phyloP scores from a whole-genome alignment of 225 moss, liverwort and hornwort species.

The Neckera pumila region DNA sequence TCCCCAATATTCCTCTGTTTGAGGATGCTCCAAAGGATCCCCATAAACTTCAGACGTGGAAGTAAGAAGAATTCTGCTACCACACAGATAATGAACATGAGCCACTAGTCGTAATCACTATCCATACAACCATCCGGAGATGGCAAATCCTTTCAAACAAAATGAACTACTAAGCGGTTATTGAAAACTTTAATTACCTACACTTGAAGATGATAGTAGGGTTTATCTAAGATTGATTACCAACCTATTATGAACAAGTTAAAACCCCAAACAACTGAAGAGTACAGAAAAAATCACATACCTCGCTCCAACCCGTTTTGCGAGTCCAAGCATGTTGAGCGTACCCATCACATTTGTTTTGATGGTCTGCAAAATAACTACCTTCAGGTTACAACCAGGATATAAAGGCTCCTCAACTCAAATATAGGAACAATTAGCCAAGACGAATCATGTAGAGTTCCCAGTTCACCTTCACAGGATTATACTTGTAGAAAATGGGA shows the following conservation, averaged over 20 bases:
- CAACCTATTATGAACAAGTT: not conserved
- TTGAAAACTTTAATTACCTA: not conserved
- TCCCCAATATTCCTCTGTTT: constrained; percentile 96
- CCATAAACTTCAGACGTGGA: constrained; percentile 97
- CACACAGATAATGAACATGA: not conserved
- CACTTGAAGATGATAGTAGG: not conserved
- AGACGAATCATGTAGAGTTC: not conserved
- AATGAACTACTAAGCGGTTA: not conserved
- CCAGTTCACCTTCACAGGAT: constrained; percentile 75
- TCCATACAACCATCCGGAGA: not conserved
- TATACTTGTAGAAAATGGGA: constrained; percentile 97
- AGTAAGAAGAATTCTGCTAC: constrained; percentile 71
- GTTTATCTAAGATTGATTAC: not conserved
- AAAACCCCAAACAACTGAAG: not conserved
- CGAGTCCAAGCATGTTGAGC: constrained; percentile 95
- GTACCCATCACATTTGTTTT: constrained; percentile 99
- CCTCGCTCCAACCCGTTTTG: constrained; percentile 99
- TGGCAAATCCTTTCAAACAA: not conserved
- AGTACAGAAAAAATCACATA: not conserved
- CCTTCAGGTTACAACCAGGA: not conserved
- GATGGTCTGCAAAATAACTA: constrained; percentile 55
- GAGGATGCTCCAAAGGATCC: constrained; percentile 90
- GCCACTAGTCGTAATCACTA: not conserved
- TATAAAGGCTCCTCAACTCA: not conserved
- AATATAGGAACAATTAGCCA: not conserved